These are phyloP conservation scores for Blastobotrys indianensis DNA, from an alignment of 1,139 yeast genomes.

Conservation along the genomic window DNA sequence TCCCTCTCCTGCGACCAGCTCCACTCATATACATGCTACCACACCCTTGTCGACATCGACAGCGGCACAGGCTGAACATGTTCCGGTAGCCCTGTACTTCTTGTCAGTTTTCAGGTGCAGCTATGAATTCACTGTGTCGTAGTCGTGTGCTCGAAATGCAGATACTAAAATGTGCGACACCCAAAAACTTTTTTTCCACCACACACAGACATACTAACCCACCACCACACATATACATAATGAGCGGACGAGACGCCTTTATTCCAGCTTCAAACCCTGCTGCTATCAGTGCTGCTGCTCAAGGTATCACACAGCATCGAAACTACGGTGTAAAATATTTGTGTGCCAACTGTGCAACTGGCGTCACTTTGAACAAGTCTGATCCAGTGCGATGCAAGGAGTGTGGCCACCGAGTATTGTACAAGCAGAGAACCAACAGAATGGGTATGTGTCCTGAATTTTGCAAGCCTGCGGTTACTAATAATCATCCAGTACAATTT, in stretches of 20 bases:
- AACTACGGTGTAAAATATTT: slow-evolving; percentile 86
- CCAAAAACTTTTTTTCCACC: not conserved
- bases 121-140: too few species aligned
- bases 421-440: slow-evolving; percentile 95
- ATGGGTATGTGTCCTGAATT: slow-evolving; percentile 49
- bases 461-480: not conserved
- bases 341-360: slow-evolving; percentile 95
- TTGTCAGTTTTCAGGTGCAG: too few species aligned
- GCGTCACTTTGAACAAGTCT: slow-evolving; percentile 79
- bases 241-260: slow-evolving; percentile 71
- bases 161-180: not conserved
- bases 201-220: not conserved
- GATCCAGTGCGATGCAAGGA: slow-evolving; percentile 98
- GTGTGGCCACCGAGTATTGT: slow-evolving; percentile 95
- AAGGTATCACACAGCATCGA: slow-evolving; percentile 62
- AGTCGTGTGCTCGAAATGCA: not conserved
- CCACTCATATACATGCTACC: too few species aligned
- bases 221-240: not conserved
- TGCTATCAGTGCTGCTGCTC: slow-evolving; percentile 62
- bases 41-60: too few species aligned
- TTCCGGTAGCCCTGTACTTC: too few species aligned
- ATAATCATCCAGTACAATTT: slow-evolving; percentile 43
- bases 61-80: too few species aligned
- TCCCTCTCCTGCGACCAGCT: not conserved
- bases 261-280: slow-evolving; percentile 72